phyloP scores from a whole-genome alignment of 768 basidiomycete species.

The Chalciporus piperatus region DNA sequence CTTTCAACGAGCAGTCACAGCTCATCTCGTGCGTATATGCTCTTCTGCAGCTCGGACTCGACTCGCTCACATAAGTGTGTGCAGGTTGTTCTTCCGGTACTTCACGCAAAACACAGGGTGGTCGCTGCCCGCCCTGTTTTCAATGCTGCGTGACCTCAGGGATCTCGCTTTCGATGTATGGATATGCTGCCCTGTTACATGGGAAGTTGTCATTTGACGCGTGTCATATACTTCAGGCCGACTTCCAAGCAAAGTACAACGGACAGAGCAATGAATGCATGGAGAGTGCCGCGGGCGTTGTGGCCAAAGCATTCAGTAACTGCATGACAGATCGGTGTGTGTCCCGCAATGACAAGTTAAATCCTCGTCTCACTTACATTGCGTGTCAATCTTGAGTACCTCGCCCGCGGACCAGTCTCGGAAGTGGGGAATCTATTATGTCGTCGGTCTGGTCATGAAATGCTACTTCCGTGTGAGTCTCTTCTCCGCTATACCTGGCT shows the following conservation, averaged over 20 bases:
- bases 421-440: slow-evolving; percentile 91
- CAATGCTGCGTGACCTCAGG: slow-evolving; percentile 75
- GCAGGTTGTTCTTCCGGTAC: slow-evolving; percentile 72
- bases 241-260: slow-evolving; percentile 56
- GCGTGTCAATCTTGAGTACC: slow-evolving; percentile 37
- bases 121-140: slow-evolving; percentile 82
- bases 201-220: neutral
- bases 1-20: slow-evolving; percentile 77
- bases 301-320: slow-evolving; percentile 85
- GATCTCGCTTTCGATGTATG: slow-evolving; percentile 83
- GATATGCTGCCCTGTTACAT: neutral
- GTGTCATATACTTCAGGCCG: slow-evolving; percentile 43
- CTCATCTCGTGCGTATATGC: slow-evolving; percentile 64
- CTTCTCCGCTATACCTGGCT: neutral
- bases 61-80: neutral
- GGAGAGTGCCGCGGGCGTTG: slow-evolving; percentile 84
- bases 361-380: neutral
- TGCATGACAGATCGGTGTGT: slow-evolving; percentile 82
- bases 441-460: slow-evolving; percentile 88
- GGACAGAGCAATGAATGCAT: slow-evolving; percentile 61
- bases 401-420: slow-evolving; percentile 72
- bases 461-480: slow-evolving; percentile 85
- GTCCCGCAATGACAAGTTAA: neutral
- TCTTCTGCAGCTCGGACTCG: neutral
- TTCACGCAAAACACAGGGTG: slow-evolving; percentile 82